phyloP scores from a whole-genome alignment of 1,139 yeast genomes.

The Meyerozyma sp. region DNA sequence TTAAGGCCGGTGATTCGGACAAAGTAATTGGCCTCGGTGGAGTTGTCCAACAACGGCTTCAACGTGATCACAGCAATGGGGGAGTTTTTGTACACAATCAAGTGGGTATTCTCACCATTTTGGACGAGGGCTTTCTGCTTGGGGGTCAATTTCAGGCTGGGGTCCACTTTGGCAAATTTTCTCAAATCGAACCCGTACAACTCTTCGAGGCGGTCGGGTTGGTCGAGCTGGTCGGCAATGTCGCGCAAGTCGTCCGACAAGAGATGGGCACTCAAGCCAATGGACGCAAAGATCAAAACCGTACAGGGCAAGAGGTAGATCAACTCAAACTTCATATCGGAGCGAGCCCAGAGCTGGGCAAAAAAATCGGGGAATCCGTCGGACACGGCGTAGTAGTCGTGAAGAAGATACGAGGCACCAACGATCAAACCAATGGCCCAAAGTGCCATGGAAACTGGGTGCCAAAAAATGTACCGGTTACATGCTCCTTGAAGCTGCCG shows the following conservation, averaged over 20 bases:
- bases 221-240: constrained; percentile 37
- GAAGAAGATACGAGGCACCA: constrained; percentile 22
- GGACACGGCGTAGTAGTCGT: constrained; percentile 31
- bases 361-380: constrained; percentile 34
- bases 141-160: constrained; percentile 15
- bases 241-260: constrained; percentile 42
- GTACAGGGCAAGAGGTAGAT: constrained; percentile 22
- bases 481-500: constrained; percentile 52
- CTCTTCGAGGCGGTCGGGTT: constrained; percentile 26
- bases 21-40: constrained; percentile 32
- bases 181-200: constrained; percentile 53
- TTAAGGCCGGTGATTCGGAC: constrained; percentile 54
- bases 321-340: constrained; percentile 23
- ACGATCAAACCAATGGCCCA: constrained; percentile 16
- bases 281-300: constrained; percentile 15
- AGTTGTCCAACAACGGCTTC: constrained; percentile 29
- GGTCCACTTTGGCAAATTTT: constrained; percentile 33
- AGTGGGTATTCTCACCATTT: constrained; percentile 43
- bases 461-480: constrained; percentile 45
- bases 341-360: constrained; percentile 15
- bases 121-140: constrained; percentile 23
- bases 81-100: constrained; percentile 56
- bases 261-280: constrained; percentile 20
- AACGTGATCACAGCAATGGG: constrained; percentile 61
- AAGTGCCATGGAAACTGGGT: constrained; percentile 33